phyloP scores from a whole-genome alignment of 202 grass and related monocot species.

The Bolboschoenoplectus hybrid region DNA sequence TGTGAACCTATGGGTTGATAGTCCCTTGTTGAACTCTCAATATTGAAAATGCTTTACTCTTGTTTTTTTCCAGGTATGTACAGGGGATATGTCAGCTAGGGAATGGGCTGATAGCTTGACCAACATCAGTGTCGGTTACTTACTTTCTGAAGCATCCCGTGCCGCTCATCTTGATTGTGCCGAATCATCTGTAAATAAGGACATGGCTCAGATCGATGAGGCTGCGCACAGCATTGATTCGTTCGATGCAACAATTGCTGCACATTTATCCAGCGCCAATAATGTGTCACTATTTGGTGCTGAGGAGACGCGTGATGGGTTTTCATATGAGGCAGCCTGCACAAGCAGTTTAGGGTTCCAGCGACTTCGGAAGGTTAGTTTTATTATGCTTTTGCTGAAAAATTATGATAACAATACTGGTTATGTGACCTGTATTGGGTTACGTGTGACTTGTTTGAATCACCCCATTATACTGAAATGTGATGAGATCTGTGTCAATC shows the following conservation, averaged over 20 bases:
- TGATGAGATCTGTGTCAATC: constrained; percentile 21
- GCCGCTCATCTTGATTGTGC: constrained; percentile 54
- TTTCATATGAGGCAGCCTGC: constrained; percentile 59
- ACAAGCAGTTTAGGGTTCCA: constrained; percentile 54
- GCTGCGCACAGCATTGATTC: constrained; percentile 76
- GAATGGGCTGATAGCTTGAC: constrained; percentile 96
- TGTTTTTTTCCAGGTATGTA: constrained; percentile 13
- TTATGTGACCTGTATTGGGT: constrained; percentile 41
- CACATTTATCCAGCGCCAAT: constrained; percentile 58
- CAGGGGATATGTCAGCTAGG: constrained; percentile 33
- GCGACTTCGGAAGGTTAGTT: constrained; percentile 76
- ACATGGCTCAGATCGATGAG: constrained; percentile 46
- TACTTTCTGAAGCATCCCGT: constrained; percentile 91
- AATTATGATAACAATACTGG: constrained; percentile 32
- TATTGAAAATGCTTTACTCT: background rate
- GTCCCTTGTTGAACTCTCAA: background rate
- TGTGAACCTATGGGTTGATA: background rate
- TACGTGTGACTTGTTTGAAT: constrained; percentile 45
- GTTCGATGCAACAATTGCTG: constrained; percentile 93
- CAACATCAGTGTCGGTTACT: constrained; percentile 85
- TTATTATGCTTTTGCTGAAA: constrained; percentile 27
- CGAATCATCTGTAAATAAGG: constrained; percentile 49
- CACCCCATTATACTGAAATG: constrained; percentile 40
- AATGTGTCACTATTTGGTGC: constrained; percentile 61
- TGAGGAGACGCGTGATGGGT: constrained; percentile 97